A percentile compares a stretch with the other conserved stretches of the same genome.
phyloP scores from a whole-genome alignment of 2,329 filamentous ascomycete genomes.

The Erysiphe neolycopersici region DNA sequence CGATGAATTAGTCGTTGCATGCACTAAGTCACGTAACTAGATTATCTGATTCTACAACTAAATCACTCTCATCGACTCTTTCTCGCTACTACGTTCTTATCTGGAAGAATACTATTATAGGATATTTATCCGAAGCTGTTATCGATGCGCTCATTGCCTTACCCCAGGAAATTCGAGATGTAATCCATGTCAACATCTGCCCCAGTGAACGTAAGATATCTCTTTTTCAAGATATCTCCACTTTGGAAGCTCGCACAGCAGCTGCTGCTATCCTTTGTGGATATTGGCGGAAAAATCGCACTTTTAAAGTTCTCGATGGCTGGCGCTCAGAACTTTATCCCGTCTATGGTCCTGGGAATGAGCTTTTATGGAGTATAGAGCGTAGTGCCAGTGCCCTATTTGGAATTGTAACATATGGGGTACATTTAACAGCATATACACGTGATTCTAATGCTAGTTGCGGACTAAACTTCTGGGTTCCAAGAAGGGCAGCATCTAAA shows the following conservation, averaged over 20 bases:
- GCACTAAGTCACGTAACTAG: conserved; percentile 17
- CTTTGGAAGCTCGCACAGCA: conserved; percentile 33
- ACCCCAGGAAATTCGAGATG: conserved; percentile 23
- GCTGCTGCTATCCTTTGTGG: conserved; percentile 27
- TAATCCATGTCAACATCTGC: conserved; percentile 29
- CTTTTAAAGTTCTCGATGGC: conserved; percentile 47
- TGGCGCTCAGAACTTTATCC: conserved; percentile 68
- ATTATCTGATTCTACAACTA: conserved; percentile 46
- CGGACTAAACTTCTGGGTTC: conserved; percentile 61
- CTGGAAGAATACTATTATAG: conserved; percentile 32
- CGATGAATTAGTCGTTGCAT: not conserved
- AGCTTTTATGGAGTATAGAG: conserved; percentile 49
- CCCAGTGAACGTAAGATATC: conserved; percentile 31
- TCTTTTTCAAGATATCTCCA: conserved; percentile 26
- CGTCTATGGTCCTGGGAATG: conserved; percentile 36
- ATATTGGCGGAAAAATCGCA: conserved; percentile 41
- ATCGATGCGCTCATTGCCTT: conserved; percentile 21
- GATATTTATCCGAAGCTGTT: conserved; percentile 28
- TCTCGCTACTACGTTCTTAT: conserved; percentile 40
- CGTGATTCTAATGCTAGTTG: conserved; percentile 18
- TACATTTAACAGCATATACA: conserved; percentile 57
- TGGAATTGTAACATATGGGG: conserved; percentile 51
- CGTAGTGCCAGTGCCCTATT: conserved; percentile 48
- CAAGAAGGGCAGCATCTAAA: conserved; percentile 48
- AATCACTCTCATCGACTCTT: conserved; percentile 26